Evolutionary conservation across 2,329 filamentous ascomycete genomes (phyloP).

Genomic region (Claviceps capensis): DNA sequence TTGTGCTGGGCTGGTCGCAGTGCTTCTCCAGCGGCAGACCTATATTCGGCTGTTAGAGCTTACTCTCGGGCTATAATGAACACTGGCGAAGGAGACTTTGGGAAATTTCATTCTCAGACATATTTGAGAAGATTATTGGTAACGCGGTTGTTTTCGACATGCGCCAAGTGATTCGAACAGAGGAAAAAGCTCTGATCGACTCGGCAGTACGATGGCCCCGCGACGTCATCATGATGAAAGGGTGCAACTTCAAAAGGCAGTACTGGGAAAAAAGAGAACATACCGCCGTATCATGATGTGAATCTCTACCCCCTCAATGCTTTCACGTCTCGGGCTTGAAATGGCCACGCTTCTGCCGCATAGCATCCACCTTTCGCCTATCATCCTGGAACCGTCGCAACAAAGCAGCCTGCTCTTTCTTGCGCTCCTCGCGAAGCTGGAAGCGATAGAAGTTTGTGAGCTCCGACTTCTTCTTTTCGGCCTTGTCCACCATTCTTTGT

Average conservation of each 20-base stretch:
- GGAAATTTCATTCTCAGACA: constrained; percentile 31
- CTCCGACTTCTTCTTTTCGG: constrained; percentile 46
- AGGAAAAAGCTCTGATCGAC: constrained; percentile 5
- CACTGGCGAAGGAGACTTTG: neutral
- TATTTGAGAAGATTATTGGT: constrained; percentile 49
- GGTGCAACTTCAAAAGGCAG: neutral
- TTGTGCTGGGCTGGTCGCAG: neutral
- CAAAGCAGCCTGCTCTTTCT: constrained; percentile 56
- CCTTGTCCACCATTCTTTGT: constrained; percentile 48
- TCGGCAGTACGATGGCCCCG: constrained; percentile 34
- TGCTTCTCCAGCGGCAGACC: neutral
- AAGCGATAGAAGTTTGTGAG: constrained; percentile 71
- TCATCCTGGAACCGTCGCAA: constrained; percentile 64
- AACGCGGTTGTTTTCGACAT: constrained; percentile 52
- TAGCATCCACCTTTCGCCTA: constrained; percentile 53
- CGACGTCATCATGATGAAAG: constrained; percentile 33
- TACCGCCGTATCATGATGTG: neutral
- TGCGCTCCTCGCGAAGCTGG: constrained; percentile 66
- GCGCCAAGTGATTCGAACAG: constrained; percentile 11
- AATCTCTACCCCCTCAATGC: neutral
- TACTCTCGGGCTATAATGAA: too few species aligned
- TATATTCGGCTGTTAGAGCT: neutral
- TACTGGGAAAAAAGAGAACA: neutral
- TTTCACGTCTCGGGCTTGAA: constrained; percentile 39
- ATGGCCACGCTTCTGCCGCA: constrained; percentile 54